A percentile compares a stretch with the other conserved stretches of the same genome.
Conservation (phyloP, 1,284 basidiomycete species). For the Heterobasidion annosum region DNA sequence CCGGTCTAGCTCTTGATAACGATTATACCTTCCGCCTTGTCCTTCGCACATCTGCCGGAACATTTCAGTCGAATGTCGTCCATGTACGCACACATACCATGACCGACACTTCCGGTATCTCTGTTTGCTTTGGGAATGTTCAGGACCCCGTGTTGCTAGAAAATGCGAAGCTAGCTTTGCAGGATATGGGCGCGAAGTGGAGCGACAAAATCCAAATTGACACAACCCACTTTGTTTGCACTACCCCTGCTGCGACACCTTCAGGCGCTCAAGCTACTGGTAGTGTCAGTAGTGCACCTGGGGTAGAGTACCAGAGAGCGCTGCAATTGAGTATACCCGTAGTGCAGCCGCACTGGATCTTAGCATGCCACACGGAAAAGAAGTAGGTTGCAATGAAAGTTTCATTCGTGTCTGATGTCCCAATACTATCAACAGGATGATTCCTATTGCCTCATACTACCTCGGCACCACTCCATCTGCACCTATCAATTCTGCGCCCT, state of each 20-base stretch:
- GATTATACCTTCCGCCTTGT: slow-evolving; percentile 92
- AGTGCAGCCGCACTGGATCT: slow-evolving; percentile 84
- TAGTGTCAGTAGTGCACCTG: slow-evolving; percentile 44
- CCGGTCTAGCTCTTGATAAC: slow-evolving; percentile 80
- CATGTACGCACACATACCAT: slow-evolving; percentile 86
- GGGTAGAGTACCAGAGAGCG: slow-evolving; percentile 86
- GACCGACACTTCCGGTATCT: slow-evolving; percentile 87
- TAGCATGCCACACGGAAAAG: slow-evolving; percentile 77
- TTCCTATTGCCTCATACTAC: slow-evolving; percentile 77
- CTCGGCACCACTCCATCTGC: slow-evolving; percentile 56
- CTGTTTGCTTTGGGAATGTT: slow-evolving; percentile 86
- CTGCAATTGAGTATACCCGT: slow-evolving; percentile 85
- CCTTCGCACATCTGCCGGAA: slow-evolving; percentile 84
- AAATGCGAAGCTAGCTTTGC: slow-evolving; percentile 68
- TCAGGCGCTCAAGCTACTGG: slow-evolving; percentile 49
- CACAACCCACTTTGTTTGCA: slow-evolving; percentile 94
- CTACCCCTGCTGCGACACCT: slow-evolving; percentile 68
- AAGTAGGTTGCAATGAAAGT: slow-evolving; percentile 40
- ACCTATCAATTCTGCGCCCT: slow-evolving; percentile 32
- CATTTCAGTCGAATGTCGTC: slow-evolving; percentile 76
- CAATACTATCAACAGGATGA: slow-evolving; percentile 46
- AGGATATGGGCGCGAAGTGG: slow-evolving; percentile 82
- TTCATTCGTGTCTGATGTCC: not conserved
- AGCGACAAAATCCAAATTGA: slow-evolving; percentile 93
- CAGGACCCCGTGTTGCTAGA: slow-evolving; percentile 69